These are phyloP conservation scores for Cystobasidiopsis lactophilus DNA, from an alignment of 768 basidiomycete species.

Conservation along the genomic window DNA sequence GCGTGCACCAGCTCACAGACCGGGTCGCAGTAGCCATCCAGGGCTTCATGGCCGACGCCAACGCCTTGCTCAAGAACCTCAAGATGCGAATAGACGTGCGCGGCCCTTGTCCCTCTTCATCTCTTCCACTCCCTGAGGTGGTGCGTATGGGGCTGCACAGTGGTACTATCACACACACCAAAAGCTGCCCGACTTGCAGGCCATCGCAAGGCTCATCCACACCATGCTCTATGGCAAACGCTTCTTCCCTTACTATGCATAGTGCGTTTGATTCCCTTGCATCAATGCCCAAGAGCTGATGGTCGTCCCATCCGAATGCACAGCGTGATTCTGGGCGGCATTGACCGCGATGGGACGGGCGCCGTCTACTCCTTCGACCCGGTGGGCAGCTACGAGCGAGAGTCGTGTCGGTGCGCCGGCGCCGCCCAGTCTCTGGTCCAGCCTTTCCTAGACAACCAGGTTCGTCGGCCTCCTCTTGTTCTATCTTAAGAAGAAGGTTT, in stretches of 20 bases:
- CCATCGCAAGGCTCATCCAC: conserved; percentile 93
- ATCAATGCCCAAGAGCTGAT: conserved; percentile 28
- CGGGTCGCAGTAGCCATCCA: conserved; percentile 74
- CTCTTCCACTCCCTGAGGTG: not conserved
- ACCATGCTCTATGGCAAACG: conserved; percentile 90
- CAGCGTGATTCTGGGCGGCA: conserved; percentile 15
- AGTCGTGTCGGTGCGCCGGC: conserved; percentile 86
- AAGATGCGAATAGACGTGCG: conserved; percentile 82
- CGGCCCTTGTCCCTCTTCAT: conserved; percentile 10
- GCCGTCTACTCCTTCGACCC: conserved; percentile 99
- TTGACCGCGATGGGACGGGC: conserved; percentile 37
- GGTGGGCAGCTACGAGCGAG: conserved; percentile 91
- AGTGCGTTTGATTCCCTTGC: conserved; percentile 33
- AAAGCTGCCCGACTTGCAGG: conserved; percentile 88
- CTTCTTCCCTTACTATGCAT: conserved; percentile 82
- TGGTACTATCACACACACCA: conserved; percentile 96
- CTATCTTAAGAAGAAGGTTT: conserved; percentile 25
- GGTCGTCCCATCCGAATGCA: not conserved
- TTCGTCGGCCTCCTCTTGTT: conserved; percentile 25
- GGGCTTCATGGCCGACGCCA: conserved; percentile 91
- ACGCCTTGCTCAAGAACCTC: conserved; percentile 91
- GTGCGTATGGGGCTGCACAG: conserved; percentile 27
- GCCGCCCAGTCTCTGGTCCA: conserved; percentile 86
- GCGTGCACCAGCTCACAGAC: not conserved
- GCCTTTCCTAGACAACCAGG: conserved; percentile 58